phyloP scores from a whole-genome alignment of 2,329 filamentous ascomycete species.

The Colletotrichum incanum region DNA sequence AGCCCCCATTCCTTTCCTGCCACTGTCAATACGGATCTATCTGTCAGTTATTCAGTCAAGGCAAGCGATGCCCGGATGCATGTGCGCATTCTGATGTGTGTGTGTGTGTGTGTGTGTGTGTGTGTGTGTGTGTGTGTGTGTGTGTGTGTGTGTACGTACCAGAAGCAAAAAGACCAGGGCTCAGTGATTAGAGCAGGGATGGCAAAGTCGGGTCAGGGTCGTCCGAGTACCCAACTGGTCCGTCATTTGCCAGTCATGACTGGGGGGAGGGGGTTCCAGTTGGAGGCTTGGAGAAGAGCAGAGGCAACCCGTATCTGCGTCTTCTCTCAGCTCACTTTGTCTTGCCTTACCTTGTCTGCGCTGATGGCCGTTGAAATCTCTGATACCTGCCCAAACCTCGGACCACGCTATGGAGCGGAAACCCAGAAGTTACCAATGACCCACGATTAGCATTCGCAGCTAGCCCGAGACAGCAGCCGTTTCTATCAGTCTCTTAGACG shows the following conservation, averaged over 20 bases:
- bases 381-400: not conserved
- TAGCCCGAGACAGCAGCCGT: constrained; percentile 13
- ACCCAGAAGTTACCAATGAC: not conserved
- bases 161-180: not conserved
- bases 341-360: not conserved
- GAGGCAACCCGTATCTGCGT: not conserved
- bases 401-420: not conserved
- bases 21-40: too few relatives aligned
- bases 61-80: not conserved
- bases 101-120: too few relatives aligned
- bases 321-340: not conserved
- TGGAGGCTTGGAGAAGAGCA: not conserved
- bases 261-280: not conserved
- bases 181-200: constrained; percentile 12
- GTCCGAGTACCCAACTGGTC: not conserved
- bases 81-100: not conserved
- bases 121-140: too few relatives aligned
- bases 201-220: not conserved
- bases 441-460: not conserved
- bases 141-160: not conserved
- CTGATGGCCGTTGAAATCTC: not conserved
- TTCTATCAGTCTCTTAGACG: not conserved
- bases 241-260: constrained; percentile 22
- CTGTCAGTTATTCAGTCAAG: not conserved
- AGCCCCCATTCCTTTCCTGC: not conserved